Conservation (phyloP, 306 rosid genomes). For the Rubus parviflorus region DNA sequence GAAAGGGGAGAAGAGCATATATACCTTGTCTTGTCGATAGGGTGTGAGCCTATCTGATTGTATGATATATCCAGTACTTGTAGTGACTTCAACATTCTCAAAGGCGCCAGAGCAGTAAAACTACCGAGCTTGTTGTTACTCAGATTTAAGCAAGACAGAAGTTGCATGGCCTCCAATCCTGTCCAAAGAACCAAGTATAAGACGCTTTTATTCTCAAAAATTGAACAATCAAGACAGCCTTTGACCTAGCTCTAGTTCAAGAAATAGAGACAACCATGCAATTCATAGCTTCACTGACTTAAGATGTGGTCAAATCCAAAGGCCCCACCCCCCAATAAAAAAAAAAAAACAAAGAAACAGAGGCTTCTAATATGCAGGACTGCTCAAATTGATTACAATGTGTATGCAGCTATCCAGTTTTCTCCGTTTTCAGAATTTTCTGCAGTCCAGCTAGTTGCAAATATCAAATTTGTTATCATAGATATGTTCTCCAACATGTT, state of each 20-base stretch:
- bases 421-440: not conserved
- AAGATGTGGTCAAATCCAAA: not conserved
- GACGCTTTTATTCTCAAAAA: conserved; percentile 3
- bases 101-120: conserved; percentile 71
- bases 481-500: not conserved
- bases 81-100: conserved; percentile 60
- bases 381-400: not conserved
- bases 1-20: conserved; percentile 70
- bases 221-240: conserved; percentile 1
- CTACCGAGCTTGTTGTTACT: conserved; percentile 67
- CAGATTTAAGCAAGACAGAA: conserved; percentile 72
- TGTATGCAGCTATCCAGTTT: conserved; percentile 2
- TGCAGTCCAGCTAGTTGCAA: not conserved
- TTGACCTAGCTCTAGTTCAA: not conserved
- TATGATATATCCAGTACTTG: conserved; percentile 60
- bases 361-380: not conserved
- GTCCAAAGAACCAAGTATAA: conserved; percentile 36
- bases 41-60: conserved; percentile 73
- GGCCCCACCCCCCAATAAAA: not conserved
- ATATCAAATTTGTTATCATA: not conserved
- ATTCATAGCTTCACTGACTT: not conserved
- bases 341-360: not conserved
- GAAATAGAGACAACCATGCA: not conserved
- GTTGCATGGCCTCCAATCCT: conserved; percentile 95
- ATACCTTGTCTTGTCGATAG: conserved; percentile 71